These are phyloP conservation scores for Fusarium nelsonii DNA, from an alignment of 2,329 filamentous ascomycete species.

Conservation along the genomic window DNA sequence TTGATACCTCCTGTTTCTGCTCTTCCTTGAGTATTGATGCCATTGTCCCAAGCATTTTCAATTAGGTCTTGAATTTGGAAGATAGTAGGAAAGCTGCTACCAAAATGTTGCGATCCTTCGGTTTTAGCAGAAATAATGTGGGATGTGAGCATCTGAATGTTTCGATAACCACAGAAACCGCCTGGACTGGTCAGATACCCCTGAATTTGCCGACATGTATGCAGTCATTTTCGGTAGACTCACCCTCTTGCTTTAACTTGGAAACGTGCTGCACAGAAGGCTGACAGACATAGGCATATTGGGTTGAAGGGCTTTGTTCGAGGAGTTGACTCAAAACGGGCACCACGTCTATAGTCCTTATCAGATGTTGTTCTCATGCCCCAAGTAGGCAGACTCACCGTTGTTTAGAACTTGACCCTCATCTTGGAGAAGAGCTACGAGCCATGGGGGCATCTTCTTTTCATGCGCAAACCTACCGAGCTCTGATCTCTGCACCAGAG, in stretches of 20 bases:
- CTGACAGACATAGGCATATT: slow-evolving; percentile 83
- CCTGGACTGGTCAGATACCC: slow-evolving; percentile 59
- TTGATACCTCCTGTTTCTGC: slow-evolving; percentile 87
- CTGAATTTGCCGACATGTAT: not conserved
- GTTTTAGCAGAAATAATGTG: slow-evolving; percentile 74
- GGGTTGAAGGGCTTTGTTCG: slow-evolving; percentile 70
- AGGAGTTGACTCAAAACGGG: slow-evolving; percentile 73
- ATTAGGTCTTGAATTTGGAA: slow-evolving; percentile 88
- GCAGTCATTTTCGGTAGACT: not conserved
- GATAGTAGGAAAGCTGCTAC: slow-evolving; percentile 75
- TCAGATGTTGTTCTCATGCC: slow-evolving; percentile 21
- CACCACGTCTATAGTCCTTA: slow-evolving; percentile 63
- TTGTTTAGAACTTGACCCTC: slow-evolving; percentile 67
- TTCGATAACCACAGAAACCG: slow-evolving; percentile 94
- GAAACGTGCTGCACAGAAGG: slow-evolving; percentile 81
- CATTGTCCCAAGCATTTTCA: slow-evolving; percentile 87
- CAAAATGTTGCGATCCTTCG: slow-evolving; percentile 71
- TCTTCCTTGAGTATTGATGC: slow-evolving; percentile 80
- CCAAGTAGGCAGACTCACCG: slow-evolving; percentile 53
- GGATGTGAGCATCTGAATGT: slow-evolving; percentile 91
- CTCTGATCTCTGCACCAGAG: slow-evolving; percentile 65
- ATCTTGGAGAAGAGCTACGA: slow-evolving; percentile 71
- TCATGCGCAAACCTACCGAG: slow-evolving; percentile 80
- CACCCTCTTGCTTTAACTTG: slow-evolving; percentile 81
- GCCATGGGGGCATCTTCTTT: slow-evolving; percentile 78